phyloP scores from a whole-genome alignment of 169 alveolate genomes.

The Babesia microti region DNA sequence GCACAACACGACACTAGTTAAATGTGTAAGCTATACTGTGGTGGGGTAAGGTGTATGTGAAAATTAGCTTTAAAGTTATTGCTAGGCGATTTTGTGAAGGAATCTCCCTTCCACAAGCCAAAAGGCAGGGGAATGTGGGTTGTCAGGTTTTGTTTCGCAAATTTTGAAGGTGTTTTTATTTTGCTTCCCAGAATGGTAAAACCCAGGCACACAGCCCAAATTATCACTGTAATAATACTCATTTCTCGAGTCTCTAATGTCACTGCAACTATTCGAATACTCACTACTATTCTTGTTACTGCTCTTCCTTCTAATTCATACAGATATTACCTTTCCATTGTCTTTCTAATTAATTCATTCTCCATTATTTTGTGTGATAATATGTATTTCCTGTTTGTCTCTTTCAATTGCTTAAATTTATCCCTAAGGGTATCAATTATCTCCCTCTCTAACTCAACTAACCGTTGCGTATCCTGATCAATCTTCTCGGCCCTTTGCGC shows the following conservation, averaged over 20 bases:
- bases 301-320: too few relatives aligned
- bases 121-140: slow-evolving; percentile 38
- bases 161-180: neutral
- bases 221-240: too few relatives aligned
- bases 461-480: slow-evolving; percentile 4
- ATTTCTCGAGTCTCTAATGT: too few relatives aligned
- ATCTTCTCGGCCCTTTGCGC: slow-evolving; percentile 7
- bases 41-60: neutral
- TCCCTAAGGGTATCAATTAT: slow-evolving; percentile 12
- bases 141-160: slow-evolving; percentile 17
- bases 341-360: slow-evolving; percentile 2
- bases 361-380: slow-evolving; percentile 12
- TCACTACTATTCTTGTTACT: too few relatives aligned
- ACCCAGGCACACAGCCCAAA: too few relatives aligned
- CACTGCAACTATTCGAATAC: too few relatives aligned
- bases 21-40: neutral
- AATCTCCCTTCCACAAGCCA: slow-evolving; percentile 46
- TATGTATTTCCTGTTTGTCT: slow-evolving; percentile 18
- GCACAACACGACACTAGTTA: slow-evolving; percentile 4
- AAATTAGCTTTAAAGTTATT: neutral
- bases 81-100: slow-evolving; percentile 16
- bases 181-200: neutral
- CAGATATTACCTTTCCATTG: too few relatives aligned
- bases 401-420: slow-evolving; percentile 1
- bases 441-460: slow-evolving; percentile 7